These are phyloP conservation scores for Quercus rubra DNA, from an alignment of 306 rosid genomes.

Conservation along the genomic window DNA sequence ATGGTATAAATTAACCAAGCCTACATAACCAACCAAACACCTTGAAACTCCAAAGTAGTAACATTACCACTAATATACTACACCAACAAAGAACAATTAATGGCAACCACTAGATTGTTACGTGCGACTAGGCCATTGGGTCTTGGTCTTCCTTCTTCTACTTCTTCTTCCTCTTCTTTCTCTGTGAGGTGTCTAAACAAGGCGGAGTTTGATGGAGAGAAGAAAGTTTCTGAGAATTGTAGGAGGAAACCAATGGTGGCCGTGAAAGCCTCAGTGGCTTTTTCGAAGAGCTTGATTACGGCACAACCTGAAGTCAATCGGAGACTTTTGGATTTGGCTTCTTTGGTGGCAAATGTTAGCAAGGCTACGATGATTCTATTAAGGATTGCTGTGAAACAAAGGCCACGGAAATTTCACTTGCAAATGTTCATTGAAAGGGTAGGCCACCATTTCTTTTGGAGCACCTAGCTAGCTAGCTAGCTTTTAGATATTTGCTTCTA, in stretches of 20 bases:
- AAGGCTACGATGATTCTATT: conserved; percentile 11
- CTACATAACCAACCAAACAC: background rate
- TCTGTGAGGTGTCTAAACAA: conserved; percentile 3
- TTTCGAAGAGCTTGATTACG: background rate
- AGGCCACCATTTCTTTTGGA: background rate
- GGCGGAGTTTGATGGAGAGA: conserved; percentile 4
- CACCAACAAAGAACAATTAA: background rate
- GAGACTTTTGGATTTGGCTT: conserved; percentile 19
- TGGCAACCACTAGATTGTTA: conserved; percentile 36
- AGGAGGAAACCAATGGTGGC: conserved; percentile 8
- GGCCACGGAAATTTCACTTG: background rate
- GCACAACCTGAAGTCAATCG: background rate
- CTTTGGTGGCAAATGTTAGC: conserved; percentile 1
- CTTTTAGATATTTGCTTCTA: too few species aligned
- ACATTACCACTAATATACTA: too few species aligned
- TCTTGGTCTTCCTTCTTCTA: conserved; percentile 11
- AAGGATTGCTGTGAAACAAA: conserved; percentile 9
- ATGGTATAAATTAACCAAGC: conserved; percentile 3
- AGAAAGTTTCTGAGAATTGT: background rate
- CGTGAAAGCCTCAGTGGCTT: conserved; percentile 13
- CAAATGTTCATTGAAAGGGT: conserved; percentile 55
- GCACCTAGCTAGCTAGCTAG: too few species aligned
- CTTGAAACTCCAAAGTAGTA: background rate
- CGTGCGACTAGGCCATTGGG: conserved; percentile 18
- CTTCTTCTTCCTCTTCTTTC: conserved; percentile 11